Evolutionary conservation across 1,284 basidiomycete species (phyloP), one percentile per base, ranked within the genome.

Genomic region (Hortiboletus rubellus): DNA sequence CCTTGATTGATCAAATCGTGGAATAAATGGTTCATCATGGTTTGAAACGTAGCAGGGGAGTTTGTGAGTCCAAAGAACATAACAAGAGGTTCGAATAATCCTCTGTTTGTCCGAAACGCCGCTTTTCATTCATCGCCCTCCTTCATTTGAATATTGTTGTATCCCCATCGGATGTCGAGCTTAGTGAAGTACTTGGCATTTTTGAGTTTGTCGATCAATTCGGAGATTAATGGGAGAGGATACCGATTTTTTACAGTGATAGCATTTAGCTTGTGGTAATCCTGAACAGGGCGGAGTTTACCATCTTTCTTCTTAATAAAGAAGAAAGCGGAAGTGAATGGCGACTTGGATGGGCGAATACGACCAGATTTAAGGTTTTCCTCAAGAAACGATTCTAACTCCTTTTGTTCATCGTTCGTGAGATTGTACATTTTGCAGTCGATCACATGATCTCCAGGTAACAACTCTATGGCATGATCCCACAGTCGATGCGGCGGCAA

Each of bases 111-210:
- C 3, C 5, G 8, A 15, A 59, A 58, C 0, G 41, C 45, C 0
- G 40, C 57, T 11, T 58, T 58, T 44, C 54, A 58, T 34, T 58
- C 30, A 8, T 58, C 49, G 4, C 49, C 45, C 7, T 57, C 49
- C 15, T n/a, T 30, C 12, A 57, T 56, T 0, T 24, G 1, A 0
- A 58, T 9, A 8, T 55, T 58, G 3, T 58, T 58, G 6, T 58
- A 56, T 0, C 42, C 18, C 43, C 54, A 55, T 2, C 3, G 2
- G 0, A 57, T 18, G 1, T 57, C 30, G 0, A 56, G n/a, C 1
- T 56, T 58, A 0, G 31, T 55, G 2, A 38, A 51, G 3, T 38
- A 51, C 0, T 51, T 37, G 0, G 46, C 30, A 0, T 0, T 1
- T 36, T 51, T 48, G 0, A 56, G 7, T 7, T 58, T 51, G 10